Evolutionary conservation across 176 grass and related monocot genomes (phyloP), one percentile per base, ranked within the genome.

Genomic region (Aegilops sharonensis): DNA sequence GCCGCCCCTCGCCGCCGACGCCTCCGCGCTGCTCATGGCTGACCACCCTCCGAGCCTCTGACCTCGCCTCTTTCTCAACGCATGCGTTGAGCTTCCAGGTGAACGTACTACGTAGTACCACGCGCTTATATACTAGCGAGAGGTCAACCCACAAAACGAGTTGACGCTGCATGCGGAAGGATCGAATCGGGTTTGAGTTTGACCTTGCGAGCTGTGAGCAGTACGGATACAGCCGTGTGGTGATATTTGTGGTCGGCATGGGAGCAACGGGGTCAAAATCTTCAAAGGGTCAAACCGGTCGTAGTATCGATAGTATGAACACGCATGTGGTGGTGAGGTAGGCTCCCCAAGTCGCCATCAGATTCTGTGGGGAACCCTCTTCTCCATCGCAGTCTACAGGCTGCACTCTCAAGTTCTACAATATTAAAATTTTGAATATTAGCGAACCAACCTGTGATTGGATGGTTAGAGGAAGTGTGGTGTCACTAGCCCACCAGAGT

Each of bases 11-110:
- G 31, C 29, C 21, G 6, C n/a, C 21, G 10, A 40, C 47, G 45
- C 52, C 34, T 10, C 78, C 75, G 45, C 84, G 1, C 61, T 8
- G 20, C 62, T 91, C 89, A 88, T 87, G 9, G 14, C 60, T 66
- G 79, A 69, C 32, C 65, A 56, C 20, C 47, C 9, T 5, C 72
- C 1, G 40, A 13, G 50, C 15, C 50, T 54, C 50, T 54, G 50
- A 54, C 50, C 50, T 54, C 50, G 50, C 54, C 54, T 59, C 6
- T 59, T 8, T 59, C 54, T 59, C 54, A 9, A 21, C 54, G 18
- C 54, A 21, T 2, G 8, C 34, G 57, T 15, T 10, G n/a, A 39
- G 52, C 40, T 75, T 75, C 42, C 23, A 29, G 1, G 10, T 82
- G 50, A 18, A 85, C 35, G 45, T 67, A 50, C 13, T 0, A 59